A percentile compares a stretch with the other conserved stretches of the same genome.
These are phyloP conservation scores for Tinospora cordifolia DNA, from an alignment of 164 flowering plant genomes.

Conservation along the genomic window DNA sequence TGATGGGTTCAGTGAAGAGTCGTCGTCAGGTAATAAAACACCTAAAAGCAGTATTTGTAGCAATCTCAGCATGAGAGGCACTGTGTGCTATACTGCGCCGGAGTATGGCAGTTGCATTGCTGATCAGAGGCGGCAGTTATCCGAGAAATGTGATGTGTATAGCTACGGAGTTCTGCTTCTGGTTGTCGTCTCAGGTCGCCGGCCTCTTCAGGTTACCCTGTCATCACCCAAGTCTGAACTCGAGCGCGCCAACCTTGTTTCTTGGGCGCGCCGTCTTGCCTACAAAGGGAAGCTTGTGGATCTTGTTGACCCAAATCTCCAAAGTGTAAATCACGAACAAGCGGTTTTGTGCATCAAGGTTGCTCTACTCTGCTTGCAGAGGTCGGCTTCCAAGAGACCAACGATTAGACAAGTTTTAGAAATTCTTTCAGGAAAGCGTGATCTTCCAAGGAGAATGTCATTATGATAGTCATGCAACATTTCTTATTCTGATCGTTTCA, in stretches of 20 bases:
- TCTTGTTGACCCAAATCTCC: conserved; percentile 60
- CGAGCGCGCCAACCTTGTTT: conserved; percentile 76
- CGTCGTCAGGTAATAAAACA: conserved; percentile 50
- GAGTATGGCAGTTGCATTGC: conserved; percentile 78
- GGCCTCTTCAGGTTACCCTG: conserved; percentile 82
- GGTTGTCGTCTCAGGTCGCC: conserved; percentile 75
- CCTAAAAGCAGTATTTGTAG: conserved; percentile 52
- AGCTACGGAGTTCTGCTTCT: conserved; percentile 83
- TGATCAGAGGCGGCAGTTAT: conserved; percentile 18
- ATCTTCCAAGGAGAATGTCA: conserved; percentile 35
- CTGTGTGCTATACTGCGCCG: conserved; percentile 91
- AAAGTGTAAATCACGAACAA: conserved; percentile 53
- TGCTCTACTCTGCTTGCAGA: conserved; percentile 80
- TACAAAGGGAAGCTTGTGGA: conserved; percentile 70
- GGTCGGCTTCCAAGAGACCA: conserved; percentile 64
- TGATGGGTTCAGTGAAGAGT: conserved; percentile 71
- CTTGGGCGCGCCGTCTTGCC: conserved; percentile 92
- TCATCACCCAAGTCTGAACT: conserved; percentile 81
- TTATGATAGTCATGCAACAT: neutral
- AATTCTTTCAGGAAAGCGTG: conserved; percentile 67
- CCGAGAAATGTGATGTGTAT: conserved; percentile 85
- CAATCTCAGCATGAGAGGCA: conserved; percentile 89
- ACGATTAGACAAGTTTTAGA: conserved; percentile 57
- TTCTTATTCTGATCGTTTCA: neutral
- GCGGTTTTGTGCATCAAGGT: conserved; percentile 71